Base-by-base conservation (phyloP, 1,284 basidiomycete species). In the Trametes pubescens region DNA sequence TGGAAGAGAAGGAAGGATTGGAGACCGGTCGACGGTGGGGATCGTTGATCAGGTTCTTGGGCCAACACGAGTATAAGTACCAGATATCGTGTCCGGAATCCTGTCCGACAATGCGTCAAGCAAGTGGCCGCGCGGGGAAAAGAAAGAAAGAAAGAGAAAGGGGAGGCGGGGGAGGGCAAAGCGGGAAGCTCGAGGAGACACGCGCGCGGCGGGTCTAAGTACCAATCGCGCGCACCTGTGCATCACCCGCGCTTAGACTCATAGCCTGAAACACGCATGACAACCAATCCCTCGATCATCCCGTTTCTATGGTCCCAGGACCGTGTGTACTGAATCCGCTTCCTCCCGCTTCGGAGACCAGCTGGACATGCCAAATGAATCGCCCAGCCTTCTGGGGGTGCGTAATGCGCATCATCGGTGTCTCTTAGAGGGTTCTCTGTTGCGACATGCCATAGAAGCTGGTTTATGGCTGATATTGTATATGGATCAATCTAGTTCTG, bases 81-180 rank as follows among this genome's bases (percentile, higher is more conserved):
- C 72, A 74, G 74, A 74, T 76, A 72, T 47, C 73, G 73, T 68
- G 71, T 71, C 71, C 72, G 74, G 75, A 74, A 65, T 72, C 75
- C 74, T 73, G 74, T 75, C 74, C 74, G 72, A 73, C 69, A 69
- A 68, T 69, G 71, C 67, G 66, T 67, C 64, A 69, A 67, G 65
- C 67, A 66, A 68, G 68, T 64, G 70, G 69, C 66, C 60, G 69
- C 65, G 64, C 53, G 62, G 58, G 51, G 54, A 61, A 61, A 64
- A 57, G 62, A 62, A 54, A 60, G 57, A 62, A 64, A 64, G 63
- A 65, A 64, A 58, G 54, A 56, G 61, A 61, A 64, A 56, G 53
- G 40, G 18, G 18, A 47, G 56, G 60, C 35, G 58, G 64, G 62
- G 57, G 61, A 58, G 60, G 68, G 62, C 34, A 59, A 62, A 65